Conservation (phyloP, 2,329 filamentous ascomycete genomes). For the Monilinia polystroma region DNA sequence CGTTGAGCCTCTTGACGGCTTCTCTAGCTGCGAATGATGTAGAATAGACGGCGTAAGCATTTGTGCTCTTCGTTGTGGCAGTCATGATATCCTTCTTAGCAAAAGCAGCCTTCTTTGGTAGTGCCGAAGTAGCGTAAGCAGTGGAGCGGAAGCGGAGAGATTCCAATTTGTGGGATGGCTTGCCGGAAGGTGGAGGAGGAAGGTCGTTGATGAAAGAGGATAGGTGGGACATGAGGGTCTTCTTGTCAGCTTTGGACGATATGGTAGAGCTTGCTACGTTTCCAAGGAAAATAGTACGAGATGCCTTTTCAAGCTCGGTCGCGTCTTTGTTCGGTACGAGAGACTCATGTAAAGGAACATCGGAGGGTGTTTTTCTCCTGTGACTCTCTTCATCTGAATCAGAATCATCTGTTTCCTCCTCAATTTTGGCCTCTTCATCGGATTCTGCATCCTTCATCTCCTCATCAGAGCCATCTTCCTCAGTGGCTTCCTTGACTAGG, state of each 20-base stretch:
- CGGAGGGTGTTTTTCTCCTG: slow-evolving; percentile 45
- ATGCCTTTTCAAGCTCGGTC: slow-evolving; percentile 76
- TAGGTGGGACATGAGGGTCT: slow-evolving; percentile 73
- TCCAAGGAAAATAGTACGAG: slow-evolving; percentile 86
- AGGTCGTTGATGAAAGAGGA: slow-evolving; percentile 66
- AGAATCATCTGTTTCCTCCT: slow-evolving; percentile 35
- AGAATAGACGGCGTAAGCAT: slow-evolving; percentile 90
- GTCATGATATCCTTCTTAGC: slow-evolving; percentile 89
- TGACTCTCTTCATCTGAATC: slow-evolving; percentile 25
- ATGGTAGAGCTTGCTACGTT: slow-evolving; percentile 86
- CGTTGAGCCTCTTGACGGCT: slow-evolving; percentile 77
- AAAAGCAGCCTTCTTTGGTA: slow-evolving; percentile 93
- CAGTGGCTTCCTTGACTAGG: slow-evolving; percentile 39
- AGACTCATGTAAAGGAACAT: slow-evolving; percentile 54
- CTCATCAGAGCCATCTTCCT: slow-evolving; percentile 34
- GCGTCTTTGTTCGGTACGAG: slow-evolving; percentile 53
- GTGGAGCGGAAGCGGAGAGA: slow-evolving; percentile 93
- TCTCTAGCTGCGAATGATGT: slow-evolving; percentile 71
- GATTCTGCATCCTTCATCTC: slow-evolving; percentile 32
- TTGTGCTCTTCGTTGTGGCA: slow-evolving; percentile 86
- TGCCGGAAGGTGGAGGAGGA: slow-evolving; percentile 46
- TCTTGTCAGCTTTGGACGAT: slow-evolving; percentile 77
- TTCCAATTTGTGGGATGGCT: slow-evolving; percentile 69
- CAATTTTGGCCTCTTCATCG: slow-evolving; percentile 35
- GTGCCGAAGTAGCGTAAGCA: slow-evolving; percentile 70